Conservation (phyloP, 257 asterid genomes). For the Nicotiana obtusifolia region DNA sequence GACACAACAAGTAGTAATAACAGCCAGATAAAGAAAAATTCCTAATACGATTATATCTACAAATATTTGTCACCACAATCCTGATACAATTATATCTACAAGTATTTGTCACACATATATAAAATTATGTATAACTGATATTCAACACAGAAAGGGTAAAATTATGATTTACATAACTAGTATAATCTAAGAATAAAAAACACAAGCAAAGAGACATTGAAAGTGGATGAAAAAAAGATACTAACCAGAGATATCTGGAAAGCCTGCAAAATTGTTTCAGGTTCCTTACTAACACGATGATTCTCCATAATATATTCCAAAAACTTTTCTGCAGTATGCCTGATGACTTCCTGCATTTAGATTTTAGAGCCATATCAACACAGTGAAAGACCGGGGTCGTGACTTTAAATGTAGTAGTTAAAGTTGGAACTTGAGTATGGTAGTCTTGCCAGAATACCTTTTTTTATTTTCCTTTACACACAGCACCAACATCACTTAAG, state of each 20-base stretch:
- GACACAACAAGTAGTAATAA: too few species aligned
- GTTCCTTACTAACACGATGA: conserved; percentile 20
- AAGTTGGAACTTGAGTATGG: conserved; percentile 1
- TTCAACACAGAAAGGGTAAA: too few species aligned
- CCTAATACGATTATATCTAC: too few species aligned
- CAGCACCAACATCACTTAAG: neutral
- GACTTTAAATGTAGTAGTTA: neutral
- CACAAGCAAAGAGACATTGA: neutral
- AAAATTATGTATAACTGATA: too few species aligned
- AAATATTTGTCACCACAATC: too few species aligned
- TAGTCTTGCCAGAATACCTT: neutral
- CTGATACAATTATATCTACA: too few species aligned
- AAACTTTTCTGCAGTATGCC: conserved; percentile 12
- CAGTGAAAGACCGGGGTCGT: neutral
- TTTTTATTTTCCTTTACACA: neutral
- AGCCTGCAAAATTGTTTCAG: conserved; percentile 24
- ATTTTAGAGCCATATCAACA: neutral
- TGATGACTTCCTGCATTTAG: conserved; percentile 21
- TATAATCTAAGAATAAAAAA: neutral
- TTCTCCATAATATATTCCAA: conserved; percentile 23
- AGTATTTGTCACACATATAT: too few species aligned
- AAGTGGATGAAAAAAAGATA: neutral
- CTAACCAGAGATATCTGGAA: conserved; percentile 31
- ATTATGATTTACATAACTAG: neutral
- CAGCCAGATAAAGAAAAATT: too few species aligned